Percentiles rank a stretch among this genome's conserved stretches.
Conservation (phyloP, 371 early-diverging fungal species). For the Apophysomyces ossiformis region DNA sequence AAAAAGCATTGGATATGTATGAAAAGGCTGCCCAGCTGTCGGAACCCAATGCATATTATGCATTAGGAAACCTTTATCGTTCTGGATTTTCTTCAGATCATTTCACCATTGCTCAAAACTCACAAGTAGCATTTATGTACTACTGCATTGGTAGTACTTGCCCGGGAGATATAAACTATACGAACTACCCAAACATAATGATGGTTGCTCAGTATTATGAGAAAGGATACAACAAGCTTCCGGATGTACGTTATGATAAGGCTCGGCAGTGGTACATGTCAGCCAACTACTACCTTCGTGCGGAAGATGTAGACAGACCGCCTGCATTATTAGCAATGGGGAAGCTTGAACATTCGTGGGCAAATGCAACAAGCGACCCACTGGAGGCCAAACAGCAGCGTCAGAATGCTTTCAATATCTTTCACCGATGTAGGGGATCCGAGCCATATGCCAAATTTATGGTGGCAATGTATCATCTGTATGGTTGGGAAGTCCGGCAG, state of each 20-base stretch:
- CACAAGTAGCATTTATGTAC: constrained; percentile 18
- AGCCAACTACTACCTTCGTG: too few species aligned
- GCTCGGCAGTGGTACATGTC: constrained; percentile 16
- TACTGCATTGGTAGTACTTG: background rate
- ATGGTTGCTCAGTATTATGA: constrained; percentile 22
- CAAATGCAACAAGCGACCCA: background rate
- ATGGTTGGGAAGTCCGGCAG: constrained; percentile 25
- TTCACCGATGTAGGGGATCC: background rate
- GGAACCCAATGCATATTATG: background rate
- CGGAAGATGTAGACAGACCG: too few species aligned
- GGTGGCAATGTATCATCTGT: constrained; percentile 31
- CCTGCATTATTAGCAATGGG: constrained; percentile 16
- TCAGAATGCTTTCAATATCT: constrained; percentile 19
- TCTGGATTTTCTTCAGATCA: background rate
- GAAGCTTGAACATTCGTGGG: constrained; percentile 20
- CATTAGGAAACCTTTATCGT: background rate
- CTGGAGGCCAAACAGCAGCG: constrained; percentile 1
- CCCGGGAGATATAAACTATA: too few species aligned
- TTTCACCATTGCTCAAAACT: constrained; percentile 13
- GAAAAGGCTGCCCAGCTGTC: background rate
- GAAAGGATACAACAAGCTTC: background rate
- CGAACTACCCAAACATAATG: too few species aligned
- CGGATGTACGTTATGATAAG: background rate
- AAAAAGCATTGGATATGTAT: background rate
- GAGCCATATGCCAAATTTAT: constrained; percentile 22